Base-by-base conservation (phyloP, 148 eudicot genomes). In the Linanthus parryae region DNA sequence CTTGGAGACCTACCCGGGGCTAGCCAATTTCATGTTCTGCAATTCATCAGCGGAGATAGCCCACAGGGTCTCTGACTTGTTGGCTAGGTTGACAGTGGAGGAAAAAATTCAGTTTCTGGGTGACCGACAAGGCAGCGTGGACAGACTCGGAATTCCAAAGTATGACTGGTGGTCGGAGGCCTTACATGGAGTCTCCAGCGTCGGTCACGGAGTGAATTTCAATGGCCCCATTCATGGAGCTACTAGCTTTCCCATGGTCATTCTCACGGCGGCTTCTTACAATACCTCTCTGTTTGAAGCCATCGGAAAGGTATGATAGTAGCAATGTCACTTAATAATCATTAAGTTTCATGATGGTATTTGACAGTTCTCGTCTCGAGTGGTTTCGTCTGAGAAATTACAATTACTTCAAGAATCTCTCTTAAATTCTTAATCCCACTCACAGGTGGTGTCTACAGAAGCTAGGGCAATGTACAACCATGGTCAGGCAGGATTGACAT, bases 401-500 rank as follows among this genome's bases (percentile, higher is more conserved):
- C n/a, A n/a, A n/a, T n/a, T n/a, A n/a, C n/a, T n/a, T n/a, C n/a
- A n/a, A n/a, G n/a, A n/a, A n/a, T n/a, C n/a, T n/a, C n/a, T n/a
- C n/a, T n/a, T n/a, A n/a, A n/a, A n/a, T n/a, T n/a, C n/a, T n/a
- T n/a, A n/a, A n/a, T n/a, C n/a, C n/a, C n/a, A n/a, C n/a, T n/a
- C n/a, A n/a, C 43, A 84, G 92, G 92, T 77, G 45, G 83, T 80
- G 7, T 76, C 75, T 21, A 77, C 77, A 0, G 92, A 84, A 58
- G 87, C 92, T 13, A 77, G 92, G 64, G 84, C 92, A 39, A 84
- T 84, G 87, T 72, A 61, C 72, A 84, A 80, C 53, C 73, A 73
- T 2, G 84, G 79, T 44, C 64, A 72, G 57, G 84, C 82, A 29
- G 87, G 84, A 5, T 52, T 84, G 46, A 84, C 92, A 29, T 71